Evolutionary conservation across 106 monocot genomes (phyloP).

Genomic region (Amphibolis antarctica): DNA sequence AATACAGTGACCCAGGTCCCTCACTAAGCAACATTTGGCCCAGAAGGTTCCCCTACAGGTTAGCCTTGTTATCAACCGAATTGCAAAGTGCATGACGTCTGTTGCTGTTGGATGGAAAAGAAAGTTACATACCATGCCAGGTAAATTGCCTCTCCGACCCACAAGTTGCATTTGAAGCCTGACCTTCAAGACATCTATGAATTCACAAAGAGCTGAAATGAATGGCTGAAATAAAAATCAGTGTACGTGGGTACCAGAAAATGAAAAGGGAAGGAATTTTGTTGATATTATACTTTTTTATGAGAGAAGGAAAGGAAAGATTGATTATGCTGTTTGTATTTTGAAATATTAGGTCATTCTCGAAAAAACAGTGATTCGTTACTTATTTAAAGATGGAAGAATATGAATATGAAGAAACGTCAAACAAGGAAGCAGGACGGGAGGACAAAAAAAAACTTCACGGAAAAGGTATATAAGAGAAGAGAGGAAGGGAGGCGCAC

Average conservation of each 20-base stretch:
- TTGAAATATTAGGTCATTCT: no score
- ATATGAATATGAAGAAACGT: no score
- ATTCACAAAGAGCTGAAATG: not conserved
- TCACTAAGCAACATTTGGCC: constrained; percentile 43
- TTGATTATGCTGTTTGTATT: no score
- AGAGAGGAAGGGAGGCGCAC: not conserved
- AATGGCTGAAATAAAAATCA: constrained; percentile 1
- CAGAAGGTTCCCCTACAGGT: constrained; percentile 44
- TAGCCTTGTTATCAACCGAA: not conserved
- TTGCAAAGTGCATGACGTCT: not conserved
- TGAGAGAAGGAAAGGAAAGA: no score
- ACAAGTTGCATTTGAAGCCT: constrained; percentile 95
- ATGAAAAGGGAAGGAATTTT: no score
- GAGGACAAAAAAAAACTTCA: no score
- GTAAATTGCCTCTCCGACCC: constrained; percentile 69
- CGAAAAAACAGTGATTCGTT: no score
- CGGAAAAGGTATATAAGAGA: not conserved
- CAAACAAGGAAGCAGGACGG: no score
- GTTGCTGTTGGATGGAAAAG: not conserved
- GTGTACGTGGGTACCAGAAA: not conserved
- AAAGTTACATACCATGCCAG: constrained; percentile 60
- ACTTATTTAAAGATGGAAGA: no score
- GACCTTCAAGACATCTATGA: constrained; percentile 91
- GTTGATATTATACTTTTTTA: no score
- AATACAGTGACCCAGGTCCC: constrained; percentile 62